Conservation (phyloP, 2,329 filamentous ascomycete species). For the Cercospora citrullina region DNA sequence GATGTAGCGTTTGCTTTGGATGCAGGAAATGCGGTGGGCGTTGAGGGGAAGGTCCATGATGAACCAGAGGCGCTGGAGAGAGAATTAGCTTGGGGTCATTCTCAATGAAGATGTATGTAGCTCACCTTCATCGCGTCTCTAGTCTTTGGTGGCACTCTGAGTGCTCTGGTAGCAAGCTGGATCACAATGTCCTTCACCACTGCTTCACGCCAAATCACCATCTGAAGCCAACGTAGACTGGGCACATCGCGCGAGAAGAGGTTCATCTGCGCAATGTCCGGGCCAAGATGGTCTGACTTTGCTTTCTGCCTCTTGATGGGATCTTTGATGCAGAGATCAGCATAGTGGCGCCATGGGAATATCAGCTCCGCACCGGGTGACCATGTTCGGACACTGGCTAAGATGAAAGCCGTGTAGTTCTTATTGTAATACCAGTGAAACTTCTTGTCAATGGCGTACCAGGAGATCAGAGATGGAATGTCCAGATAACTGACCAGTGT, state of each 20-base stretch:
- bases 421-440: conserved; percentile 63
- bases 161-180: conserved; percentile 58
- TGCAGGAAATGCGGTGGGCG: conserved; percentile 53
- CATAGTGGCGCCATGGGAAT: conserved; percentile 64
- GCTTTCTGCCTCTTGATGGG: conserved; percentile 44
- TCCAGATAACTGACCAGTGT: conserved; percentile 57
- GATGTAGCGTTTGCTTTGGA: conserved; percentile 58
- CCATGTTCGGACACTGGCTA: conserved; percentile 55
- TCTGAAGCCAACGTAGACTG: conserved; percentile 65
- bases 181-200: conserved; percentile 63
- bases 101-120: conserved; percentile 1
- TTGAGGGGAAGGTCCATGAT: conserved; percentile 67
- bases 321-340: conserved; percentile 58
- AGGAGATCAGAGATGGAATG: conserved; percentile 58
- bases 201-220: conserved; percentile 62
- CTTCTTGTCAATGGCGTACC: conserved; percentile 64
- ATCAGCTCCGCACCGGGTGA: conserved; percentile 58
- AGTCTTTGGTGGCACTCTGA: conserved; percentile 42
- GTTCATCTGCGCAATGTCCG: conserved; percentile 20
- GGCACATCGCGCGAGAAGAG: conserved; percentile 56
- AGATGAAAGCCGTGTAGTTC: conserved; percentile 60
- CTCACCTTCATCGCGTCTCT: conserved; percentile 27
- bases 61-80: conserved; percentile 66
- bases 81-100: conserved; percentile 19
- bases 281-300: conserved; percentile 17